Evolutionary conservation across 2,329 filamentous ascomycete genomes (phyloP).

Genomic region (Chrysoporthe deuterocubensis): DNA sequence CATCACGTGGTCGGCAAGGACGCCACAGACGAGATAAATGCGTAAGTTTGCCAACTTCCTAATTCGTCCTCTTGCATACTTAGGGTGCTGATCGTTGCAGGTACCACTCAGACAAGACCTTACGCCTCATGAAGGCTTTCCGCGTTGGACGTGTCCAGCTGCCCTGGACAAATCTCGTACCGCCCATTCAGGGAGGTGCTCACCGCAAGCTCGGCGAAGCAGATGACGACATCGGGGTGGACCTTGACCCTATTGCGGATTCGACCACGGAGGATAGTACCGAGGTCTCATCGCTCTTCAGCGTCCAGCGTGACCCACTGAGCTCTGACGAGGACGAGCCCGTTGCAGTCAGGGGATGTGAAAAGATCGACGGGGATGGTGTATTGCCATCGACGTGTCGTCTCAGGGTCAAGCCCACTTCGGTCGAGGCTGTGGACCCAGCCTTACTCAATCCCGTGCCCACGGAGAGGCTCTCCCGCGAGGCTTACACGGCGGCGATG

Average conservation of each 20-base stretch:
- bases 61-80: background rate
- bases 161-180: conserved; percentile 61
- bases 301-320: conserved; percentile 14
- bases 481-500: conserved; percentile 28
- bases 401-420: background rate
- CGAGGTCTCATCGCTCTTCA: conserved; percentile 20
- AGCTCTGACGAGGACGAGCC: conserved; percentile 25
- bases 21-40: conserved; percentile 62
- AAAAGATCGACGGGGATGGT: background rate
- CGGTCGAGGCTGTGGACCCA: background rate
- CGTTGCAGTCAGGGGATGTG: background rate
- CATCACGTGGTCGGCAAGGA: conserved; percentile 65
- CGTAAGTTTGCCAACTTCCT: conserved; percentile 45
- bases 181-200: conserved; percentile 52
- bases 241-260: conserved; percentile 2
- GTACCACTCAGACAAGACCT: conserved; percentile 58
- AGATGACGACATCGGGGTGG: conserved; percentile 1
- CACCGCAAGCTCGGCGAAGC: conserved; percentile 27
- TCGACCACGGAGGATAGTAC: conserved; percentile 17
- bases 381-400: conserved; percentile 5
- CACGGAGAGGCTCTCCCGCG: conserved; percentile 24
- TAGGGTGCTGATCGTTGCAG: conserved; percentile 42
- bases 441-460: background rate
- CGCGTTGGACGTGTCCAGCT: conserved; percentile 54
- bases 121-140: conserved; percentile 62